Base-by-base conservation (phyloP, 306 rosid genomes). In the Medicago lupulina region DNA sequence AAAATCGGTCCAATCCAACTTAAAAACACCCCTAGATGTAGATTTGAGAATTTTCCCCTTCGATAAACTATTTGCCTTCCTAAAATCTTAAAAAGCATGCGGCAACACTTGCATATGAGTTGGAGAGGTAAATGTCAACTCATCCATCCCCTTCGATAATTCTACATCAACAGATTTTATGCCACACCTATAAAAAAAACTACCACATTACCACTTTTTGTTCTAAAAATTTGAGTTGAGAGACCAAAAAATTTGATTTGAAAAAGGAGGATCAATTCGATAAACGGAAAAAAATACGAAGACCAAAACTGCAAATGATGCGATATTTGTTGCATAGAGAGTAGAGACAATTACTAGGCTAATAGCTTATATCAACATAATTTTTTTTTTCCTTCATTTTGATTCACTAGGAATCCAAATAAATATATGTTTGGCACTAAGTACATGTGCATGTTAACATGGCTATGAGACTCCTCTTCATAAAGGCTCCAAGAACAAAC, bases 401-500 rank as follows among this genome's bases (percentile, higher is more conserved):
- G 64, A 31, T 55, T 10, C n/a, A 74, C 19, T 50, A 12, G 8
- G 8, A 60, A 69, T 54, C 54, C 14, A 18, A 50, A 54, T 63
- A 21, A 8, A 8, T 53, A 53, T 3, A 53, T 4, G 59, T 53
- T 17, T 46, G 1, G 15, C 51, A 34, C 4, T 6, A 0, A 34
- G 38, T 34, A 34, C 38, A 34, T 34, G 38, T 4, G 9, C 19
- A 57, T 57, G 59, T 25, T 55, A n/a, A 41, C 39, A 74, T 65
- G 67, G 50, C 43, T 39, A 12, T 13, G 16, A 55, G 17, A 49
- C 57, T 59, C 4, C 38, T 4, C 18, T 54, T 80, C 55, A 70
- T 19, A 80, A 3, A 64, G 82, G 81, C 81, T 93, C 96, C 25
- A 93, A 54, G 84, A 93, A 93, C 23, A 93, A 72, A 81, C 82